Percentiles rank a stretch among this genome's conserved stretches.
Evolutionary conservation across 2,329 filamentous ascomycete species (phyloP).

Genomic region (Myriosclerotinia curreyana): DNA sequence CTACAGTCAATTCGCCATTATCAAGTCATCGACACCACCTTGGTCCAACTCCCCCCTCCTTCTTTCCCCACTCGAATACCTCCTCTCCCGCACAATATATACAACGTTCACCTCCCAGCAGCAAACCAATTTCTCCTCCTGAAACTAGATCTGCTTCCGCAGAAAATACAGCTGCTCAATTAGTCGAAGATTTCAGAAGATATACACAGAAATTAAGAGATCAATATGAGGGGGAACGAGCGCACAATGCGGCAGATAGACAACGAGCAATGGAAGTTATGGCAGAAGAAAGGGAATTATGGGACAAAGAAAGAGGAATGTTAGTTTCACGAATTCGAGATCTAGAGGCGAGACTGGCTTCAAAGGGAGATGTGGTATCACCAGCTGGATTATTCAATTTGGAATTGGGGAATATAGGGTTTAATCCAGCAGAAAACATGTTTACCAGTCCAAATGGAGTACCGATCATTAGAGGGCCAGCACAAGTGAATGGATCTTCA

Average conservation of each 20-base stretch:
- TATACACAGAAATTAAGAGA: slow-evolving; percentile 36
- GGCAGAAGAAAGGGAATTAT: slow-evolving; percentile 38
- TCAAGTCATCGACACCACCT: slow-evolving; percentile 24
- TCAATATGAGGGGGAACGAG: slow-evolving; percentile 38
- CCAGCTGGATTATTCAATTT: slow-evolving; percentile 16
- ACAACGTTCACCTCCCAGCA: slow-evolving; percentile 21
- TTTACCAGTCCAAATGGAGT: slow-evolving; percentile 8
- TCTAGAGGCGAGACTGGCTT: slow-evolving; percentile 31
- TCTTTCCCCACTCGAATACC: slow-evolving; percentile 3
- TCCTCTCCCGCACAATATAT: slow-evolving; percentile 15
- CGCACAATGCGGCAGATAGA: slow-evolving; percentile 38
- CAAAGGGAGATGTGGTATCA: slow-evolving; percentile 14
- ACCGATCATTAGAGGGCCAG: neutral
- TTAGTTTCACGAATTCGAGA: slow-evolving; percentile 34
- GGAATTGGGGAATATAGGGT: slow-evolving; percentile 6
- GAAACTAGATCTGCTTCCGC: slow-evolving; percentile 35
- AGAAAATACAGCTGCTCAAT: slow-evolving; percentile 31
- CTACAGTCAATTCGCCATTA: slow-evolving; percentile 22
- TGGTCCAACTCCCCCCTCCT: neutral
- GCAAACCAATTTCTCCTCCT: slow-evolving; percentile 36
- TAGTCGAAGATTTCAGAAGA: slow-evolving; percentile 38
- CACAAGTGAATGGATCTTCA: neutral
- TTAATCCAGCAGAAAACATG: slow-evolving; percentile 2
- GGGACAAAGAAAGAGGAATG: slow-evolving; percentile 36
- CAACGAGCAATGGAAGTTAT: slow-evolving; percentile 37